Base-by-base conservation (phyloP, 768 basidiomycete species). In the Podaxis rugospora region DNA sequence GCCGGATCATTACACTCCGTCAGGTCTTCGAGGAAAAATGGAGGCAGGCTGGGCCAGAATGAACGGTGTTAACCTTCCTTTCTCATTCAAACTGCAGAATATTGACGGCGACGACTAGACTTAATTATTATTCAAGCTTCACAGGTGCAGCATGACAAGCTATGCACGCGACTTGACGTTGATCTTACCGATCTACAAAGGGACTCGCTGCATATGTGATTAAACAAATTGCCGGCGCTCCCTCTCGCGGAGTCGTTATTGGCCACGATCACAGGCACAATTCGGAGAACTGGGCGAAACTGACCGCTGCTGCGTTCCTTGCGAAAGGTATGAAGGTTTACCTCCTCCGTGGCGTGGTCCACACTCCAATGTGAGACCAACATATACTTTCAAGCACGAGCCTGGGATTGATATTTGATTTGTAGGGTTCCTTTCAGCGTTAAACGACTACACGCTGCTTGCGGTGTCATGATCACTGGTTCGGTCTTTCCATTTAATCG, bases 391-490 rank as follows among this genome's bases (percentile, higher is more conserved):
- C 14, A 36, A 7, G 32, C 47, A 51, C 40, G 4, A 3, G 49
- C 28, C 27, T 27, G 37, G 28, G 9, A 14, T 28, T 10, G 25
- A 36, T 44, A n/a, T 18, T 21, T 44, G 42, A 14, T 21, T 56
- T 13, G 5, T 55, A 93, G 92, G 71, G 91, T 93, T 1, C 93
- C 93, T 0, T 95, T 93, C 70, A 81, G 83, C 27, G 80, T 93
- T 13, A 86, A 84, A 65, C 76, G 72, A 54, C 68, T 92, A 50
- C 76, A 76, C 10, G 92, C 93, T 2, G 87, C 88, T 1, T 88
- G 89, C 62, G 93, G 93, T 18, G 84, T 95, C 2, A 95, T 95
- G 93, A 89, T 95, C 53, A 95, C 93, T 64, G 92, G 90, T 87
- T 51, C 44, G 75, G 55, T 7, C 37, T 47, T 66, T 35, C n/a